Evolutionary conservation across 1,139 yeast species (phyloP), one percentile per base, ranked within the genome.

Genomic region (Pichia sp.): DNA sequence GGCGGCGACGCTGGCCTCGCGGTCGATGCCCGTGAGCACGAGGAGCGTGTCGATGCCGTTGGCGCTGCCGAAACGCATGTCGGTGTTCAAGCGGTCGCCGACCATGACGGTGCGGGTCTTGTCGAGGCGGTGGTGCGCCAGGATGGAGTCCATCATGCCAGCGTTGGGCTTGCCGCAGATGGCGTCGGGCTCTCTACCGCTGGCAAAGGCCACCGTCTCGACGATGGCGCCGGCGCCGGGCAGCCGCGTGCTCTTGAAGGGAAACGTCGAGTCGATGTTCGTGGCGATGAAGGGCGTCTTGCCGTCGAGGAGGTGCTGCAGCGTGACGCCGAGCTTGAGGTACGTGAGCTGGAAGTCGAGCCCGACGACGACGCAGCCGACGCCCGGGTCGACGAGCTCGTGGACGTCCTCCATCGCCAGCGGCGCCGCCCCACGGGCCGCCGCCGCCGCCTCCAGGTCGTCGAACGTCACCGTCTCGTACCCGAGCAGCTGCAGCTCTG

Each of bases 181-280:
- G 23, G 80, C 76, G 30, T 56, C 57, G 1, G 92, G 90, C 60
- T 80, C 73, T 62, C 97, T 79, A 11, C 92, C 93, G 46, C 90
- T 75, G 15, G 95, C 85, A 61, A 74, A 83, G 4, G 87, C 80
- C n/a, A 90, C 82, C 0, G 92, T 78, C 60, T 90, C 89, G 50
- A 93, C 86, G 61, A 90, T 82, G 2, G 97, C 85, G 1, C 99
- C 99, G 1, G 99, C 98, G 26, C 99, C 99, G 31, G 97, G 95
- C 53, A 93, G 77, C 53, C 88, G 79, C 62, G 82, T 78, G 1
- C 96, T 97, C 68, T 88, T 85, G 55, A 87, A 82, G 5, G 99
- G 99, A 75, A 84, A 93, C 0, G 99, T 93, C 1, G 96, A 87
- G 69, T 93, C 99, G 49, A 87, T 87, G 69, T 93, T 93, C n/a